Percentiles rank a stretch among this genome's conserved stretches.
These are phyloP conservation scores for Sporothrix globosa DNA, from an alignment of 2,329 filamentous ascomycete genomes.

Conservation along the genomic window DNA sequence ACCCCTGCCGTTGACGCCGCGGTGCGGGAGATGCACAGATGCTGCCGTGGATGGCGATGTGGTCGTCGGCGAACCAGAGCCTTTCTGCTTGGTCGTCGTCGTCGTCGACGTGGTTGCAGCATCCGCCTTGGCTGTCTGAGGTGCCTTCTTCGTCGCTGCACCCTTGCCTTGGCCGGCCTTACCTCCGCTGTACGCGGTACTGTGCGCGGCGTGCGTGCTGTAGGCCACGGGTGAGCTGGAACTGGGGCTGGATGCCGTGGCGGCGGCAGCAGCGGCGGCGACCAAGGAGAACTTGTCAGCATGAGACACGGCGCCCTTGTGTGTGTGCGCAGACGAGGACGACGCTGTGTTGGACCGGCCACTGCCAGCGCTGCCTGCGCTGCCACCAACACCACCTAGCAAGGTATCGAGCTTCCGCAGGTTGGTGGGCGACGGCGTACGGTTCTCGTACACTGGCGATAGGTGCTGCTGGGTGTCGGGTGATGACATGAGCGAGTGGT, in stretches of 20 bases:
- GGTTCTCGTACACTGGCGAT: constrained; percentile 74
- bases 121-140: constrained; percentile 22
- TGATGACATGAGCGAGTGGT: constrained; percentile 45
- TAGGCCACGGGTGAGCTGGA: constrained; percentile 14
- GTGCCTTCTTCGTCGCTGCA: constrained; percentile 29
- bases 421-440: constrained; percentile 70
- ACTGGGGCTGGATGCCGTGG: constrained; percentile 6
- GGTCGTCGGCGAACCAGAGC: not conserved
- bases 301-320: constrained; percentile 19
- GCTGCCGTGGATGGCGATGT: constrained; percentile 37
- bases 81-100: constrained; percentile 42
- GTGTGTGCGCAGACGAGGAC: constrained; percentile 4
- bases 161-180: constrained; percentile 33
- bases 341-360: not conserved
- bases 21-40: constrained; percentile 38
- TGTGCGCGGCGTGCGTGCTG: not conserved
- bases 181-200: not conserved
- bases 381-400: constrained; percentile 9
- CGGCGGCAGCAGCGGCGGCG: not conserved
- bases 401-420: constrained; percentile 52
- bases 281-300: constrained; percentile 27
- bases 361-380: not conserved
- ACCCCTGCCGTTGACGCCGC: constrained; percentile 45
- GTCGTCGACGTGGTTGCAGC: constrained; percentile 35
- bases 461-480: constrained; percentile 56